Base-by-base conservation (phyloP, 495 filamentous ascomycete genomes). In the Opeltia flavorubescens region DNA sequence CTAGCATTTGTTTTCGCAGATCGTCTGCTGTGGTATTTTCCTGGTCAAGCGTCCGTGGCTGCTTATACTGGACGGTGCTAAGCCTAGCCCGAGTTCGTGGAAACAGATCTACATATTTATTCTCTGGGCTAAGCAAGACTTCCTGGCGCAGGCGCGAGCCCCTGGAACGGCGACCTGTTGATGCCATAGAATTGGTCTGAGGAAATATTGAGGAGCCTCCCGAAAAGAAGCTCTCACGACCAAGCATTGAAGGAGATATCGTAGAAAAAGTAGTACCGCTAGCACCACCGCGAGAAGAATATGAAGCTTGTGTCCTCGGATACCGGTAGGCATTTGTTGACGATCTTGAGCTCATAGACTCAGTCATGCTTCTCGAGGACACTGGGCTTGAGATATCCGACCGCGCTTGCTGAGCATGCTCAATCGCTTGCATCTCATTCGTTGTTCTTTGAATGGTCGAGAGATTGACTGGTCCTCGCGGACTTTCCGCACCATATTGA, bases 1-100 rank as follows among this genome's bases (percentile, higher is more conserved):
- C 86, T 17, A 98, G 68, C 93, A 96, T 96, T 64, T 94, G 85
- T 30, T 74, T 77, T 41, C 89, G 80, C 31, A 95, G 74, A 53
- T 91, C 82, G 59, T 95, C 83, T 23, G 89, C 79, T 2, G 83
- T 89, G 24, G 91, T 60, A 33, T 74, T 70, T 4, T 66, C 57
- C 48, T 82, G 73, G 49, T 85, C 81, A 25, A 76, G 55, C 13
- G 72, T 69, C 17, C 74, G 68, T 1, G 80, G 72, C 34, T 78
- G 70, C 55, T 80, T 78, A 59, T 86, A 93, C 1, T 82, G 78
- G 29, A 94, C 78, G 44, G 91, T 87, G 44, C 75, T 82, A 3
- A 95, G 67, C 21, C 86, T 76, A 39, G 80, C 65, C 58, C 86
- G 70, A 59, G 82, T 75, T 67, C 83, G 72, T 4, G 78, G 72